Evolutionary conservation across 1,139 yeast species (phyloP).

Genomic region (Suhomyces ambrosiae): DNA sequence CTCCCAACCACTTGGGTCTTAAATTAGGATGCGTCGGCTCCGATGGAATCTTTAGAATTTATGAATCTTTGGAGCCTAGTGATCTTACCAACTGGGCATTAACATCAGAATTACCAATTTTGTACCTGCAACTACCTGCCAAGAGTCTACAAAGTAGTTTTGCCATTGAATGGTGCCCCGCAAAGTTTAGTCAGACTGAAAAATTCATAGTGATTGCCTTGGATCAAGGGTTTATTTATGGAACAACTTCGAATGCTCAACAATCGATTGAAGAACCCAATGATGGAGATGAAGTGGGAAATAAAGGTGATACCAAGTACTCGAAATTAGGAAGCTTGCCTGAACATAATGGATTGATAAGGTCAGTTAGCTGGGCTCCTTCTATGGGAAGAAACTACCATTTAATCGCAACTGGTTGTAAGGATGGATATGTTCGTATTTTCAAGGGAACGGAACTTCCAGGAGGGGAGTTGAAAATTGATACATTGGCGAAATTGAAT

Average conservation of each 20-base stretch:
- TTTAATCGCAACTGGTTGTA: conserved; percentile 90
- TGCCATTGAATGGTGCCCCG: conserved; percentile 90
- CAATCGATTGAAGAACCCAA: conserved; percentile 34
- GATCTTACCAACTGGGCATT: conserved; percentile 82
- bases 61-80: conserved; percentile 87
- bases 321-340: conserved; percentile 49
- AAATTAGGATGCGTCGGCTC: conserved; percentile 86
- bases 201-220: conserved; percentile 83
- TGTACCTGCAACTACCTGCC: conserved; percentile 65
- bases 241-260: conserved; percentile 32
- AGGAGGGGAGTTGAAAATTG: conserved; percentile 38
- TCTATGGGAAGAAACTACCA: conserved; percentile 91
- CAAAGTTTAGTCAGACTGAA: conserved; percentile 73
- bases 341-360: conserved; percentile 82
- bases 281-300: conserved; percentile 26
- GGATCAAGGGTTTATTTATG: conserved; percentile 82
- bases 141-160: conserved; percentile 85
- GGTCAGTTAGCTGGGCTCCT: conserved; percentile 97
- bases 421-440: conserved; percentile 88
- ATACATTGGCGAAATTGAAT: conserved; percentile 45
- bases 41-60: conserved; percentile 84
- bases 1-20: conserved; percentile 83
- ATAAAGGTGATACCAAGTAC: conserved; percentile 27
- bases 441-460: conserved; percentile 62
- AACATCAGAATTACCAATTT: conserved; percentile 69